A percentile compares a stretch with the other conserved stretches of the same genome.
Conservation (phyloP, 1,139 yeast genomes). For the Magnusiomyces paraingens region DNA sequence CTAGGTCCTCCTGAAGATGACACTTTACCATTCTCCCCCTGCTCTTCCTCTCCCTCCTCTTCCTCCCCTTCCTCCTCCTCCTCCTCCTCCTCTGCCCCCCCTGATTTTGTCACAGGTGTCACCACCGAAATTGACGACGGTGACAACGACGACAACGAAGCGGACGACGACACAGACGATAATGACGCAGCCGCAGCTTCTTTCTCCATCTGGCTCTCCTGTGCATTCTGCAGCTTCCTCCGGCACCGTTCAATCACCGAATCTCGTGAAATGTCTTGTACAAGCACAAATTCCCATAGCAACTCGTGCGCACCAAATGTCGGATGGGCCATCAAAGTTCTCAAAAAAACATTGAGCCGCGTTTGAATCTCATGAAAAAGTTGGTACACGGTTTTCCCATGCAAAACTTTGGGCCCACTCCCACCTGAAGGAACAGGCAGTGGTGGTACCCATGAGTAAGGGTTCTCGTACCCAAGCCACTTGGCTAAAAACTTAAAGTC, state of each 20-base stretch:
- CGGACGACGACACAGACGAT: too few relatives aligned
- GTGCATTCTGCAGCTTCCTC: slow-evolving; percentile 29
- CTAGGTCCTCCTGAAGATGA: too few relatives aligned
- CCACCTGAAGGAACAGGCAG: slow-evolving; percentile 22
- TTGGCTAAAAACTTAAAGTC: slow-evolving; percentile 38
- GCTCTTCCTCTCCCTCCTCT: too few relatives aligned
- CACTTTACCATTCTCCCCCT: too few relatives aligned
- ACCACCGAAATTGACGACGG: slow-evolving; percentile 23
- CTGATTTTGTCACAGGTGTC: slow-evolving; percentile 25
- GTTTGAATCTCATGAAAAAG: slow-evolving; percentile 45
- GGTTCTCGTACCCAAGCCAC: slow-evolving; percentile 34
- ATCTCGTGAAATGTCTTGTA: slow-evolving; percentile 34
- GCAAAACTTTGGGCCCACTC: slow-evolving; percentile 32
- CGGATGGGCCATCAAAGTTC: slow-evolving; percentile 36
- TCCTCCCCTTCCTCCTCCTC: too few relatives aligned
- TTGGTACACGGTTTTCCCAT: slow-evolving; percentile 32
- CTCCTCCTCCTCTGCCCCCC: too few relatives aligned
- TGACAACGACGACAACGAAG: slow-evolving; percentile 12
- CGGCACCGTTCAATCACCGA: slow-evolving; percentile 33
- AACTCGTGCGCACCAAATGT: slow-evolving; percentile 33
- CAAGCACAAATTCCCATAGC: slow-evolving; percentile 42
- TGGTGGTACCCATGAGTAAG: slow-evolving; percentile 35
- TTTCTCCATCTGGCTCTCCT: slow-evolving; percentile 31
- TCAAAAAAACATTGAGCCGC: slow-evolving; percentile 43
- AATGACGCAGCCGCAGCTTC: background rate